phyloP scores from a whole-genome alignment of 164 flowering plant genomes.

The Chimonanthus salicifolius region DNA sequence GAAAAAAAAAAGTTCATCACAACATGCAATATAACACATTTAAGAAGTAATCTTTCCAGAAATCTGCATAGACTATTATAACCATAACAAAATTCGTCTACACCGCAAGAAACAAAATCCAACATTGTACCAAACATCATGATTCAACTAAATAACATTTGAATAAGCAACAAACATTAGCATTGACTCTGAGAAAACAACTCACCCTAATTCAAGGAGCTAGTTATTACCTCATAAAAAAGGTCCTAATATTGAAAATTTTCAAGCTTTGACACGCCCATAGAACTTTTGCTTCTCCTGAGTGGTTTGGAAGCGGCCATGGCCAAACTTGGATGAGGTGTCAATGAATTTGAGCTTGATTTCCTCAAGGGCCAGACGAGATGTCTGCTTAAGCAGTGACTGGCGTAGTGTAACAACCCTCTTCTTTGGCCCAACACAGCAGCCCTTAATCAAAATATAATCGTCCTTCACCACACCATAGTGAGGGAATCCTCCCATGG shows the following conservation, averaged over 20 bases:
- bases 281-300: slow-evolving; percentile 22
- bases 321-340: slow-evolving; percentile 26
- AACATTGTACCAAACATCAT: too few species aligned
- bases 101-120: too few species aligned
- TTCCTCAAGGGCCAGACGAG: slow-evolving; percentile 51
- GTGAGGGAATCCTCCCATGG: slow-evolving; percentile 21
- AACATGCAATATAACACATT: too few species aligned
- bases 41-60: too few species aligned
- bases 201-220: too few species aligned
- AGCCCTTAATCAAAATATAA: slow-evolving; percentile 13
- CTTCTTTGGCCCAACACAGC: slow-evolving; percentile 19
- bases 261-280: slow-evolving; percentile 9
- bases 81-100: too few species aligned
- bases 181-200: too few species aligned
- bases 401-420: slow-evolving; percentile 16
- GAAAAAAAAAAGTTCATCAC: too few species aligned
- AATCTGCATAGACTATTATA: too few species aligned
- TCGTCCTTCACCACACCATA: slow-evolving; percentile 19
- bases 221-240: background rate
- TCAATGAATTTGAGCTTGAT: slow-evolving; percentile 19
- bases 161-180: too few species aligned
- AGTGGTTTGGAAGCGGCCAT: slow-evolving; percentile 17
- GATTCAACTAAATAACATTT: too few species aligned
- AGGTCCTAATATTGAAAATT: background rate
- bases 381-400: slow-evolving; percentile 16